phyloP scores from a whole-genome alignment of 2,329 filamentous ascomycete genomes.

The Epichloe scottii region DNA sequence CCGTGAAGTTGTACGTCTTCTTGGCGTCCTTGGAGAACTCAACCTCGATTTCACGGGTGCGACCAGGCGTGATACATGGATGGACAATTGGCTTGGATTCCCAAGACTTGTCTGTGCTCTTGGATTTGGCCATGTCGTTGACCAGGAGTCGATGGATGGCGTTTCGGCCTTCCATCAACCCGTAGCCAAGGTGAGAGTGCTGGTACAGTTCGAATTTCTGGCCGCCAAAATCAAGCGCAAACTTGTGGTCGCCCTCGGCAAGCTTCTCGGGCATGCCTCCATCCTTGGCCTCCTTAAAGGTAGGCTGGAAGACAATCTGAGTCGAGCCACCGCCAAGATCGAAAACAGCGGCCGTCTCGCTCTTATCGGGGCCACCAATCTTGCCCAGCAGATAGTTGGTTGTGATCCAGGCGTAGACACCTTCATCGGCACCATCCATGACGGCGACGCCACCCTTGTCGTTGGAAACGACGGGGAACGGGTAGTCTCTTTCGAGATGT shows the following conservation, averaged over 20 bases:
- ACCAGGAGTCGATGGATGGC: conserved; percentile 69
- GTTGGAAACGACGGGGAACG: conserved; percentile 82
- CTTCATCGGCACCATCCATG: conserved; percentile 96
- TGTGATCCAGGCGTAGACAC: conserved; percentile 98
- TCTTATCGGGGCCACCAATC: conserved; percentile 85
- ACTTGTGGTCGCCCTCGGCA: conserved; percentile 88
- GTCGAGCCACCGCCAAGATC: conserved; percentile 95
- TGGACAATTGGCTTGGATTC: conserved; percentile 60
- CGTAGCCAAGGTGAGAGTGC: conserved; percentile 94
- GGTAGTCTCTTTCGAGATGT: conserved; percentile 78
- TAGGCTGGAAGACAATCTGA: conserved; percentile 97
- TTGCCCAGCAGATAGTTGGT: conserved; percentile 97
- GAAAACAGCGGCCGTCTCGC: conserved; percentile 84
- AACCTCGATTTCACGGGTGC: conserved; percentile 61
- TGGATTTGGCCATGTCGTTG: conserved; percentile 54
- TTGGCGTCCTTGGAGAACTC: conserved; percentile 49
- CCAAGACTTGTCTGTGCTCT: conserved; percentile 52
- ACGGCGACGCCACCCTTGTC: conserved; percentile 84
- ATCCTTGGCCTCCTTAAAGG: conserved; percentile 59
- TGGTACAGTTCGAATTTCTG: conserved; percentile 90
- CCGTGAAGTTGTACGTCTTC: conserved; percentile 73
- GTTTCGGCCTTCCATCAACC: conserved; percentile 87
- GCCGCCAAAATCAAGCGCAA: conserved; percentile 79
- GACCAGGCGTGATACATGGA: conserved; percentile 76
- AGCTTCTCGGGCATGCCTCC: conserved; percentile 80